Base-by-base conservation (phyloP, 768 basidiomycete genomes). In the Hysterangium stoloniferum region DNA sequence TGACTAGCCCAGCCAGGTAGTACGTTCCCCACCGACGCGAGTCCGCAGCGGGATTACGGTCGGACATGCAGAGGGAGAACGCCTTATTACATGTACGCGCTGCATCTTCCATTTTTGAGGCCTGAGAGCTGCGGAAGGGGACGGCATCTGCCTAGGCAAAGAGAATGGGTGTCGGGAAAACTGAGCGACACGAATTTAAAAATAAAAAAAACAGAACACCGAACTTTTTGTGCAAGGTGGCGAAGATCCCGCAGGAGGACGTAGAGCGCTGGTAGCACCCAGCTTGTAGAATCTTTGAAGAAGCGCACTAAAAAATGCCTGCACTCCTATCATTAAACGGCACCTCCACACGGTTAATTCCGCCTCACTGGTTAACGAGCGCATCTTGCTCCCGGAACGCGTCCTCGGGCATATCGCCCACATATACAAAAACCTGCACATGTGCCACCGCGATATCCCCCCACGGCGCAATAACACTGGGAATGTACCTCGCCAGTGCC, bases 21-120 rank as follows among this genome's bases (percentile, higher is more conserved):
- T 98, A 98, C 1, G 93, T 77, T 1, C 92, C 83, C 91, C 92
- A 86, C 70, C 88, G 88, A 59, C 91, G 71, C 33, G 86, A 84
- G 65, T 87, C 76, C 25, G 79, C 72, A 43, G 80, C 67, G 15
- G 82, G 78, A 47, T 52, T 82, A 80, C 84, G 70, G 60, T 98
- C 96, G 17, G 80, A 91, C 62, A 96, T 78, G 63, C 94, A 96
- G 56, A 78, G 76, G 28, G 86, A 82, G 65, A 97, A 95, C 2
- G 90, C 91, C 59, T 91, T 94, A 33, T 86, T 84, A 50, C 93
- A 88, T 12, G 80, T 77, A 37, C 91, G 71, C 0, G 94, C 90
- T 4, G 89, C 83, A 58, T 91, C 89, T 58, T 96, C 91, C 78
- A 91, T 84, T 58, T 76, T 75, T 56, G 83, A 78, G 59, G 71